Percentiles rank a stretch among this genome's conserved stretches.
phyloP scores from a whole-genome alignment of 73 alveolate species.

The Durusdinium trenchii region DNA sequence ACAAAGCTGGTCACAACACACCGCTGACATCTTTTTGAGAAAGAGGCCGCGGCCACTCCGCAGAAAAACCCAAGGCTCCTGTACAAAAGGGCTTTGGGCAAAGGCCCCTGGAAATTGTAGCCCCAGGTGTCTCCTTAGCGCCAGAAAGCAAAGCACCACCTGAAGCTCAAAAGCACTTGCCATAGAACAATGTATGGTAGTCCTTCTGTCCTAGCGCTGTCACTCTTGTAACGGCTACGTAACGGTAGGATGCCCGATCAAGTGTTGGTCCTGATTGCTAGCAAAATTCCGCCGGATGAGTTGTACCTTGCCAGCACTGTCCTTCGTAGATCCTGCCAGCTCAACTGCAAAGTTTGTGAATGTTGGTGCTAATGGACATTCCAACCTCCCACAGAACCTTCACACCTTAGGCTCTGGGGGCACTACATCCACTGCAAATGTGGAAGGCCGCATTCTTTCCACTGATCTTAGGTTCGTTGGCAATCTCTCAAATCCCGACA shows the following conservation, averaged over 20 bases:
- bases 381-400: no score
- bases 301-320: slow-evolving; percentile 79
- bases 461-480: no score
- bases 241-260: background rate
- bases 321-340: slow-evolving; percentile 28
- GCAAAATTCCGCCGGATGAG: slow-evolving; percentile 14
- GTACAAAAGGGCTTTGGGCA: slow-evolving; percentile 59
- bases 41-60: no score
- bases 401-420: no score
- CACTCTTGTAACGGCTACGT: no score
- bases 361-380: no score
- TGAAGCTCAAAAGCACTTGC: background rate
- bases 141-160: background rate
- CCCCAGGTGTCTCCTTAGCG: slow-evolving; percentile 92
- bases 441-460: no score
- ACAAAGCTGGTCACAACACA: no score
- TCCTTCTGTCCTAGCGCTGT: background rate
- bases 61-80: slow-evolving; percentile 33
- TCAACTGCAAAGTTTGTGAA: background rate
- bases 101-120: slow-evolving; percentile 89
- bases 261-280: background rate
- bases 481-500: background rate
- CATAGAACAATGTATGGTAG: background rate
- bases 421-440: no score
- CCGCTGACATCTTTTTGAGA: no score